Percentiles rank a stretch among this genome's conserved stretches.
Conservation (phyloP, 257 asterid genomes). For the Eucommia ulmoides region DNA sequence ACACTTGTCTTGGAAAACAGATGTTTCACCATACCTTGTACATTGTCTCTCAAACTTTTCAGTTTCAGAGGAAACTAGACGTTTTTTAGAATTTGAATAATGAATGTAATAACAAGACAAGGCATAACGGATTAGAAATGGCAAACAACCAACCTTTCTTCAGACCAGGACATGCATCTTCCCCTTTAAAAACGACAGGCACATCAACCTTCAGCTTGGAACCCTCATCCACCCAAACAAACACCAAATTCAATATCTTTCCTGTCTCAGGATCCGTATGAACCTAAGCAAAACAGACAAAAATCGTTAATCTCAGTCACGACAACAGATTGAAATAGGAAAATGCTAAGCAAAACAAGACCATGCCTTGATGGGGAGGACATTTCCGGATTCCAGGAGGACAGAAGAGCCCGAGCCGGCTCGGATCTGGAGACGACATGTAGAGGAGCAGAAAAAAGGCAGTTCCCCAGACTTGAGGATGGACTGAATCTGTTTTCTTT, state of each 20-base stretch:
- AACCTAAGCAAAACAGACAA: constrained; percentile 23
- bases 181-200: constrained; percentile 75
- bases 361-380: constrained; percentile 80
- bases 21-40: too few relatives aligned
- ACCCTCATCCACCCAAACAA: constrained; percentile 96
- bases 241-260: constrained; percentile 71
- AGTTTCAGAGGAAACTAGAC: too few relatives aligned
- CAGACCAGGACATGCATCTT: constrained; percentile 77
- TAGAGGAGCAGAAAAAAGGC: constrained; percentile 66
- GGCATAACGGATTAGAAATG: too few relatives aligned
- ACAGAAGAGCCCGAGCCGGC: constrained; percentile 85
- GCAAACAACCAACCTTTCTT: constrained; percentile 55
- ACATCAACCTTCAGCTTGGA: constrained; percentile 63
- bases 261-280: constrained; percentile 65
- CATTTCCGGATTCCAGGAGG: constrained; percentile 53
- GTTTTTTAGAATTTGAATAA: too few relatives aligned
- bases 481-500: constrained; percentile 73
- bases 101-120: too few relatives aligned
- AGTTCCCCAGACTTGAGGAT: constrained; percentile 47
- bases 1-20: too few relatives aligned
- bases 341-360: too few relatives aligned
- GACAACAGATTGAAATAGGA: too few relatives aligned
- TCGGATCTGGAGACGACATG: constrained; percentile 82
- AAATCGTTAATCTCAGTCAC: too few relatives aligned
- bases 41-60: too few relatives aligned